These are phyloP conservation scores for Fusarium sp. DNA, from an alignment of 2,329 filamentous ascomycete species.

Conservation along the genomic window DNA sequence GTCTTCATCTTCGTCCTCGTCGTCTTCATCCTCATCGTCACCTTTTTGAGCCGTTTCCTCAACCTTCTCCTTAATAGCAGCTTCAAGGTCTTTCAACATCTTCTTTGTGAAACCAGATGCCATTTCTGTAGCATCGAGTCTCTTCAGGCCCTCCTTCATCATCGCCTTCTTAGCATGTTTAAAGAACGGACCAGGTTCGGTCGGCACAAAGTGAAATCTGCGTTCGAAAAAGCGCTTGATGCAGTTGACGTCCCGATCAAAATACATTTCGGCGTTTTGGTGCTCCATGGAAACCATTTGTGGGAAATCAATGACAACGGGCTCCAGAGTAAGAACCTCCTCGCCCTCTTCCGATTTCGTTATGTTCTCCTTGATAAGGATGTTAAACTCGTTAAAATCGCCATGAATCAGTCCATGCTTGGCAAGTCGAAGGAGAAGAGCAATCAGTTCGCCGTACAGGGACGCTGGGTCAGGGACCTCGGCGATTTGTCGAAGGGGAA, in stretches of 20 bases:
- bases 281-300: slow-evolving; percentile 98
- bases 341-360: slow-evolving; percentile 53
- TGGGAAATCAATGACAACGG: slow-evolving; percentile 95
- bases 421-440: slow-evolving; percentile 84
- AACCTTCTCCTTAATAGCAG: slow-evolving; percentile 85
- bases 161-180: slow-evolving; percentile 82
- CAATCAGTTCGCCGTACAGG: slow-evolving; percentile 93
- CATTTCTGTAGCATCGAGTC: slow-evolving; percentile 88
- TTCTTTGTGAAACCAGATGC: slow-evolving; percentile 97
- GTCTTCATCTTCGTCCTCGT: slow-evolving; percentile 48
- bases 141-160: slow-evolving; percentile 70
- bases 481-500: slow-evolving; percentile 89
- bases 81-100: slow-evolving; percentile 93
- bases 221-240: slow-evolving; percentile 94
- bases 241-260: slow-evolving; percentile 94
- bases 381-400: slow-evolving; percentile 99
- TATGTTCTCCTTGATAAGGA: slow-evolving; percentile 84
- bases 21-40: slow-evolving; percentile 47
- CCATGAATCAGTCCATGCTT: slow-evolving; percentile 93
- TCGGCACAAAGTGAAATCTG: slow-evolving; percentile 86
- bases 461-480: slow-evolving; percentile 82
- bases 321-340: slow-evolving; percentile 68
- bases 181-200: slow-evolving; percentile 86
- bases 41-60: slow-evolving; percentile 55
- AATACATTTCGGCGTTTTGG: slow-evolving; percentile 94